Evolutionary conservation across 2,329 filamentous ascomycete species (phyloP).

Genomic region (Microsporum audouinii): DNA sequence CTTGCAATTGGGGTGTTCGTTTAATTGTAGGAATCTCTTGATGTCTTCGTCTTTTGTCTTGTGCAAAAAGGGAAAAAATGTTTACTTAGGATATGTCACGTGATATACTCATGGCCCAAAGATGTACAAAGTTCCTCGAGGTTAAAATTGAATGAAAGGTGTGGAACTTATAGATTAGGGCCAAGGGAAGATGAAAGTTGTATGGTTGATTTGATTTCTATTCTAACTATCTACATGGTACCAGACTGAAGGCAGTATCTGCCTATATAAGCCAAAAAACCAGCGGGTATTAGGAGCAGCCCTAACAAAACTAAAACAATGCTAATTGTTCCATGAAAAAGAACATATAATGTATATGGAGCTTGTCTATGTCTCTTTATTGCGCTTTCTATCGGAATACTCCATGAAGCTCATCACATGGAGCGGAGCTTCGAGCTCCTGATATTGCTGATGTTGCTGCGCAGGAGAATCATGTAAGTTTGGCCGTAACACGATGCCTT

Average conservation of each 20-base stretch:
- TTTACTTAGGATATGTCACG: neutral
- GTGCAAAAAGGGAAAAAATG: neutral
- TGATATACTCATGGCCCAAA: neutral
- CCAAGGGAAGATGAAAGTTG: too few relatives aligned
- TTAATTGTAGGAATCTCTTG: neutral
- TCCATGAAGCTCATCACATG: conserved; percentile 12
- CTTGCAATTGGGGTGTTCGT: neutral
- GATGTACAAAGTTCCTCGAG: too few relatives aligned
- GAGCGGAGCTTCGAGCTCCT: neutral
- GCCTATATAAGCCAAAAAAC: neutral
- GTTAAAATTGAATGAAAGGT: too few relatives aligned
- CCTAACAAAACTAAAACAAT: neutral
- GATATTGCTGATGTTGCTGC: neutral
- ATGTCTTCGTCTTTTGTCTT: neutral
- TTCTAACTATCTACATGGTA: neutral
- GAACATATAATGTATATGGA: neutral
- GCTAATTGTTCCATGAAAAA: neutral
- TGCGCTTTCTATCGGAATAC: conserved; percentile 3
- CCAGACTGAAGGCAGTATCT: neutral
- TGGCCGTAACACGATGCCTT: conserved; percentile 7
- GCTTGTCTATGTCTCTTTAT: neutral
- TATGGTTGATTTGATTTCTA: neutral
- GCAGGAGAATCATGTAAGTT: conserved; percentile 2
- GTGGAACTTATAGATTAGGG: too few relatives aligned
- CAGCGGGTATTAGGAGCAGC: neutral